Evolutionary conservation across 148 eudicot genomes (phyloP).

Genomic region (Cornus kousa): DNA sequence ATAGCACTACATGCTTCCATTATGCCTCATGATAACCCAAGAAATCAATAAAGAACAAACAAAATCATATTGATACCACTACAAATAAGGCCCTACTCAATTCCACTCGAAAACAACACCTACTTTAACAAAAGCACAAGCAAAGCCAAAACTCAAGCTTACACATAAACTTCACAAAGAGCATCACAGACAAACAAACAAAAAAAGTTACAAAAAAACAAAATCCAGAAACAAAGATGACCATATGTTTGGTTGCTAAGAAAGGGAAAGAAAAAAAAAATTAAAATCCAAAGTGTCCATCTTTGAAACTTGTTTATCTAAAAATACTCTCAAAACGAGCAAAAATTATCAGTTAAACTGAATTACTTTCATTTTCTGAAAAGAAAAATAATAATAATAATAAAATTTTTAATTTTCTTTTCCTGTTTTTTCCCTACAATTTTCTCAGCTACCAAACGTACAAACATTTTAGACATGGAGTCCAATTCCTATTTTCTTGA

Average conservation of each 20-base stretch:
- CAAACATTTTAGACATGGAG: background rate
- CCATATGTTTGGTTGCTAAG: background rate
- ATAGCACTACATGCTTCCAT: slow-evolving; percentile 22
- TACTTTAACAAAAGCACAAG: slow-evolving; percentile 27
- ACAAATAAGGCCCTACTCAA: slow-evolving; percentile 11
- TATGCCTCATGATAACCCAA: slow-evolving; percentile 12
- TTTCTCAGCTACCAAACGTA: background rate
- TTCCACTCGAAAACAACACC: slow-evolving; percentile 15
- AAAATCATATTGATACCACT: slow-evolving; percentile 27
- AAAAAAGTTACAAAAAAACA: background rate
- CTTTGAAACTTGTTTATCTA: background rate
- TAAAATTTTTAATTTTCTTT: background rate
- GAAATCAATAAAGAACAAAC: slow-evolving; percentile 20
- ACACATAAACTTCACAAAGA: slow-evolving; percentile 1
- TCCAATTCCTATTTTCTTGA: background rate
- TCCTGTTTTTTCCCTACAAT: background rate
- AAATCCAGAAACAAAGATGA: background rate
- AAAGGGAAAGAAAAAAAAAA: background rate
- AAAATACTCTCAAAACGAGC: slow-evolving; percentile 4
- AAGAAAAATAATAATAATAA: background rate
- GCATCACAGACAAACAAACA: background rate
- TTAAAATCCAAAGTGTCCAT: background rate
- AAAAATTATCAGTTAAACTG: slow-evolving; percentile 1
- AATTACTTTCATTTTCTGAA: background rate
- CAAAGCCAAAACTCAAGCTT: slow-evolving; percentile 5